Evolutionary conservation across 2,329 filamentous ascomycete genomes (phyloP).

Genomic region (Lachnellula hyalina): DNA sequence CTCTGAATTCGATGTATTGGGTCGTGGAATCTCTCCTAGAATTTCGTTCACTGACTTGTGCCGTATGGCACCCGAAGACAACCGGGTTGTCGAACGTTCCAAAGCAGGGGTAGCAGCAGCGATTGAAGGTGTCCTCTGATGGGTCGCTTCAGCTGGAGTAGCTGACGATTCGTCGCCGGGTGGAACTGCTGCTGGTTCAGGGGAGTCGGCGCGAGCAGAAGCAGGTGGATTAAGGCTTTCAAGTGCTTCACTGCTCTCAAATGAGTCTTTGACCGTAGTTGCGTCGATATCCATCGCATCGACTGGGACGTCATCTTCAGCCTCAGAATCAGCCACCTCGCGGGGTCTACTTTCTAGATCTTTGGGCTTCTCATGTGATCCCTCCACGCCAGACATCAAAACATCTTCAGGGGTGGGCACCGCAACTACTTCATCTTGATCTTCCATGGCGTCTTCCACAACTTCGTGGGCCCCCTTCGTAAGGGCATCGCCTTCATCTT

Average conservation of each 20-base stretch:
- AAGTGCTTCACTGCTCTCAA: constrained; percentile 17
- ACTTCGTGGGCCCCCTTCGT: constrained; percentile 21
- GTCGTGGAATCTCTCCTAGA: constrained; percentile 51
- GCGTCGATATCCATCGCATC: constrained; percentile 28
- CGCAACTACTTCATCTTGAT: constrained; percentile 22
- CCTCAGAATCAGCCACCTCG: constrained; percentile 28
- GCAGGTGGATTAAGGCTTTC: constrained; percentile 6
- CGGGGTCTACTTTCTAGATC: constrained; percentile 6
- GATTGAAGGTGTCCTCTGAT: constrained; percentile 23
- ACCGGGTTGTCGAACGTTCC: constrained; percentile 61
- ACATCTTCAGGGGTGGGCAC: constrained; percentile 21
- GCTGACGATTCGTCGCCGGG: constrained; percentile 7
- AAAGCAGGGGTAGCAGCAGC: constrained; percentile 32
- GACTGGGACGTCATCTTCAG: constrained; percentile 18
- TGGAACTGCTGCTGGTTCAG: constrained; percentile 4
- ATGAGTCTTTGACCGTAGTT: constrained; percentile 24
- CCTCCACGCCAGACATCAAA: constrained; percentile 11
- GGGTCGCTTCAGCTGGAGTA: constrained; percentile 15
- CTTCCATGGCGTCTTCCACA: constrained; percentile 25
- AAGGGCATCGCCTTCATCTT: constrained; percentile 1
- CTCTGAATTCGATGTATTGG: constrained; percentile 26
- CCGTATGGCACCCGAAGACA: constrained; percentile 64
- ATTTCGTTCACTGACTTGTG: constrained; percentile 72
- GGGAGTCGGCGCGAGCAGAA: constrained; percentile 1
- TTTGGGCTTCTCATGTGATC: constrained; percentile 5